phyloP scores from a whole-genome alignment of 768 basidiomycete species.

The Thelephora aurantiotincta region DNA sequence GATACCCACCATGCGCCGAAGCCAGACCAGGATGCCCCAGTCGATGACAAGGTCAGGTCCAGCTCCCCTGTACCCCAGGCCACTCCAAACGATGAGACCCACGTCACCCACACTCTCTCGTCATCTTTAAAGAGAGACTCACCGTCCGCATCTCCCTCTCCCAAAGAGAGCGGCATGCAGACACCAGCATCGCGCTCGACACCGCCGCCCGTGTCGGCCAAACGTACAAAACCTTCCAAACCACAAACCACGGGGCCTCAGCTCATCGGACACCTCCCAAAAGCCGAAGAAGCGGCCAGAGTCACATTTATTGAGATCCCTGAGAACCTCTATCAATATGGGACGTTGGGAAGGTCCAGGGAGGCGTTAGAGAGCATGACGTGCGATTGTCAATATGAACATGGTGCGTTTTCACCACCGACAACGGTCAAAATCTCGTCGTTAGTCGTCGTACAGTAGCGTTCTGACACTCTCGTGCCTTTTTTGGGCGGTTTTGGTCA shows the following conservation, averaged over 20 bases:
- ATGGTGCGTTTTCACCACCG: conserved; percentile 41
- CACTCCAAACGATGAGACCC: too few species aligned
- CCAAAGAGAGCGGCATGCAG: not conserved
- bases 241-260: conserved; percentile 30
- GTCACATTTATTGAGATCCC: conserved; percentile 58
- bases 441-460: not conserved
- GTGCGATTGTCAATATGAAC: conserved; percentile 83
- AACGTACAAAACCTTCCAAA: conserved; percentile 17
- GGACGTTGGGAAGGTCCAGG: conserved; percentile 72
- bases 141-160: not conserved
- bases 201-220: conserved; percentile 16
- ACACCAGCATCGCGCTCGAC: conserved; percentile 10
- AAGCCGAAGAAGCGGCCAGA: conserved; percentile 60
- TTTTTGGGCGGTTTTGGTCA: not conserved
- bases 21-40: too few species aligned
- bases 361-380: conserved; percentile 88
- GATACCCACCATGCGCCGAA: too few species aligned
- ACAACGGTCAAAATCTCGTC: not conserved
- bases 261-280: conserved; percentile 71
- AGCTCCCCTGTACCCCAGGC: too few species aligned
- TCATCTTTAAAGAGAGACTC: not conserved
- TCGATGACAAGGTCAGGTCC: too few species aligned
- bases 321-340: conserved; percentile 79
- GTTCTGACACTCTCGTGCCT: too few species aligned
- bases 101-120: not conserved